These are phyloP conservation scores for Cladosporium colombiae DNA, from an alignment of 2,329 filamentous ascomycete genomes.

Conservation along the genomic window DNA sequence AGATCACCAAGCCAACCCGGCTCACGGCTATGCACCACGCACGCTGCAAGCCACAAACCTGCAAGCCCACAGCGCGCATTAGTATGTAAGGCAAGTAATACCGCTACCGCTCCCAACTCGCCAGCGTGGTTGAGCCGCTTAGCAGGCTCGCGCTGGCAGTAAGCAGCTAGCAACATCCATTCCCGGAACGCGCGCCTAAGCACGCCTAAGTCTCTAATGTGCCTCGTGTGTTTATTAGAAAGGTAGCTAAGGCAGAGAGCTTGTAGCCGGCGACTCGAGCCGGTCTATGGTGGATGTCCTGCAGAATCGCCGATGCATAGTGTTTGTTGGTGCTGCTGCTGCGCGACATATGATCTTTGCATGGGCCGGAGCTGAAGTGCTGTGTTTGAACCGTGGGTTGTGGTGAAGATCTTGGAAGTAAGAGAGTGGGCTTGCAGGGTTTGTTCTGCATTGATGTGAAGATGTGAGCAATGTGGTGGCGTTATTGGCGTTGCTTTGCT, in stretches of 20 bases:
- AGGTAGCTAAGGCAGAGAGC: not conserved
- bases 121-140: not conserved
- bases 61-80: not conserved
- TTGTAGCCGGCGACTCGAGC: not conserved
- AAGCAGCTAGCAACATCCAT: not conserved
- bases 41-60: constrained; percentile 3
- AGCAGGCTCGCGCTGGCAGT: not conserved
- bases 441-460: not conserved
- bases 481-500: not conserved
- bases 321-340: not conserved
- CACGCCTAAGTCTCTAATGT: not conserved
- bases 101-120: not conserved
- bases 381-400: not conserved
- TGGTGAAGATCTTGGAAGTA: not conserved
- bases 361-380: not conserved
- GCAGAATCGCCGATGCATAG: not conserved
- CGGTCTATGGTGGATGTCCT: not conserved
- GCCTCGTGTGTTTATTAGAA: not conserved
- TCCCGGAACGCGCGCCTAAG: not conserved
- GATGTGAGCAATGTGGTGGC: not conserved
- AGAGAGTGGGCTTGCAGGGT: not conserved
- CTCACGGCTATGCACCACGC: not conserved
- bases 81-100: not conserved
- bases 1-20: not conserved
- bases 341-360: constrained; percentile 1